Base-by-base conservation (phyloP, 305 asterid genomes). In the Fraxinus greggii region DNA sequence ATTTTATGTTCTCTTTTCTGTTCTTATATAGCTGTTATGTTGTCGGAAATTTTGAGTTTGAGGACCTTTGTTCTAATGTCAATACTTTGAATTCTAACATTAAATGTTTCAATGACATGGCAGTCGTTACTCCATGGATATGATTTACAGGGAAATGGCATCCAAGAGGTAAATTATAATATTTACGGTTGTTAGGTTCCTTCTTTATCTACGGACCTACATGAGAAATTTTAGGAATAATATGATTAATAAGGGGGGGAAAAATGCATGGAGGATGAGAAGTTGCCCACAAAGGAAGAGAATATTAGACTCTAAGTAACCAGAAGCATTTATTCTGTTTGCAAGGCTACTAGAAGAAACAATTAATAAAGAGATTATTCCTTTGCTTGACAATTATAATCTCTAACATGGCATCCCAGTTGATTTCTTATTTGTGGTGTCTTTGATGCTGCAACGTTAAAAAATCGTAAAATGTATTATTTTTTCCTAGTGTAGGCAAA, bases 121-220 rank as follows among this genome's bases (percentile, higher is more conserved):
- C 95, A 96, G 99, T 89, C 97, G 6, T 84, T 96, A 84, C 91
- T 96, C 86, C 98, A 90, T 81, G 98, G 98, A 79, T 95, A 93
- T 90, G 90, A 84, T 88, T 86, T 89, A 89, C 92, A 92, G 91
- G 92, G 88, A 78, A 91, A 88, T 78, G 94, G 93, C 83, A 96
- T 96, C 86, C 89, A 92, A 89, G 99, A 96, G 98, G 99, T 93
- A 93, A 86, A 83, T 89, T 79, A 79, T 45, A 21, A 32, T 32
- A 24, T 56, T 28, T 75, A 65, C 79, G 75, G 79, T 76, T 75
- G 56, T 54, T 72, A 21, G 29, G 54, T 78, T 74, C 42, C 79
- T 51, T 75, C 76, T 74, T 80, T 21, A 69, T 54, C 23, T 36
- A 54, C 67, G 13, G 54, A 42, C 32, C 74, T 33, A 72, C 70